phyloP scores from a whole-genome alignment of 805 yeast genomes.

The Metschnikowia orientalis region DNA sequence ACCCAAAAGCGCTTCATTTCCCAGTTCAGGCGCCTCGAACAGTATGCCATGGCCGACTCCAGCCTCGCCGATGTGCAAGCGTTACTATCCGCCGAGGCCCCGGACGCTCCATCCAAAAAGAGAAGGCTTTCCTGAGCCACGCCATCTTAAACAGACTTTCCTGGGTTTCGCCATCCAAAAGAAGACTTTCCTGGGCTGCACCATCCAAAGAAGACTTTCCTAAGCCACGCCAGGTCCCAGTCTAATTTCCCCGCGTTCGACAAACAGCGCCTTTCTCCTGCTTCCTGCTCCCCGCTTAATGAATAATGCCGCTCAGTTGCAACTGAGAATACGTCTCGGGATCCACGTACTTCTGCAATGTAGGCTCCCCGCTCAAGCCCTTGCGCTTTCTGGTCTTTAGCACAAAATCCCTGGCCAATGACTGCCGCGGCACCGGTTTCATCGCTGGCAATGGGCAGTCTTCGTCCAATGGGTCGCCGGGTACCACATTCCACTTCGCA shows the following conservation, averaged over 20 bases:
- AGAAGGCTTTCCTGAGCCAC: slow-evolving; percentile 1
- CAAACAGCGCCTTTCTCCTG: no score
- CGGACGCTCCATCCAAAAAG: slow-evolving; percentile 1
- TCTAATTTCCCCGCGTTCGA: no score
- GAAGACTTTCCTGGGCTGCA: no score
- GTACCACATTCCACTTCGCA: slow-evolving; percentile 70
- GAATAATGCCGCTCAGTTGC: slow-evolving; percentile 41
- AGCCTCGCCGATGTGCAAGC: no score
- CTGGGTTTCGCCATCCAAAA: no score
- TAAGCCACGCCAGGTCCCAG: no score
- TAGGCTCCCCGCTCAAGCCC: slow-evolving; percentile 67
- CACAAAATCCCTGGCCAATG: slow-evolving; percentile 83
- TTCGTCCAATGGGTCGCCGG: slow-evolving; percentile 86
- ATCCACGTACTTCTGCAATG: slow-evolving; percentile 63
- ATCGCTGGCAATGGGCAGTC: slow-evolving; percentile 60
- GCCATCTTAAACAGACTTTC: no score
- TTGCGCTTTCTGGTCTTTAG: slow-evolving; percentile 85
- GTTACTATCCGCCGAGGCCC: no score
- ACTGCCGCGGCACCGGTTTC: slow-evolving; percentile 65
- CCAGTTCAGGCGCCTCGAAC: slow-evolving; percentile 22
- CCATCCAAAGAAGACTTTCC: no score
- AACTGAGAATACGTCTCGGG: slow-evolving; percentile 51
- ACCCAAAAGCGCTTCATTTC: slow-evolving; percentile 26
- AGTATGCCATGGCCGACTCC: no score
- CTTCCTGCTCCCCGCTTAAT: slow-evolving; percentile 3